Evolutionary conservation across 2,329 filamentous ascomycete genomes (phyloP).

Genomic region (Acrocalymma vagum): DNA sequence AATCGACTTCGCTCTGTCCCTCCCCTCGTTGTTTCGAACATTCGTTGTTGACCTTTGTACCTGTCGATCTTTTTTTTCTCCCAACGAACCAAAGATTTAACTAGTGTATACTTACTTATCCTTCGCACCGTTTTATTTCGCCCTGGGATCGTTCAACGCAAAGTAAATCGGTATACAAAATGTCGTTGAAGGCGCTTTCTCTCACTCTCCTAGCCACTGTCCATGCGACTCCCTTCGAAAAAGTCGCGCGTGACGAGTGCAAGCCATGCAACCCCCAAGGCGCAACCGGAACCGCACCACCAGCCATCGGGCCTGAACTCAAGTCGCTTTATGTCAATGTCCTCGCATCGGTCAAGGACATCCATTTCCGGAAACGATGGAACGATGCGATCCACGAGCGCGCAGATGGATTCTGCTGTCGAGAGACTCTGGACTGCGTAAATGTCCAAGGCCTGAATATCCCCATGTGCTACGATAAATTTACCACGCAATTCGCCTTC

Average conservation of each 20-base stretch:
- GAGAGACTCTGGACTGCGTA: conserved; percentile 51
- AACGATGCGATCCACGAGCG: conserved; percentile 23
- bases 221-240: conserved; percentile 29
- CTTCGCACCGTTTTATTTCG: too few relatives aligned
- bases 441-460: conserved; percentile 51
- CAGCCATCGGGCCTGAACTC: conserved; percentile 41
- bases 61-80: too few relatives aligned
- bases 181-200: conserved; percentile 33
- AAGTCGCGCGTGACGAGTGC: conserved; percentile 35
- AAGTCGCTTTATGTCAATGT: conserved; percentile 46
- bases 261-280: conserved; percentile 46
- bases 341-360: conserved; percentile 43
- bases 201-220: conserved; percentile 33
- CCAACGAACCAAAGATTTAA: too few relatives aligned
- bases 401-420: conserved; percentile 42
- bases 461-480: conserved; percentile 62
- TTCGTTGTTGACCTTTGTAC: too few relatives aligned
- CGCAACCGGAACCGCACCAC: conserved; percentile 39
- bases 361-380: conserved; percentile 38
- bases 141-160: too few relatives aligned
- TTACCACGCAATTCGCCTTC: conserved; percentile 61
- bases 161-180: too few relatives aligned
- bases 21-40: too few relatives aligned
- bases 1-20: too few relatives aligned
- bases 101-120: too few relatives aligned